phyloP scores from a whole-genome alignment of 106 monocot genomes.

The Agapanthus africanus region DNA sequence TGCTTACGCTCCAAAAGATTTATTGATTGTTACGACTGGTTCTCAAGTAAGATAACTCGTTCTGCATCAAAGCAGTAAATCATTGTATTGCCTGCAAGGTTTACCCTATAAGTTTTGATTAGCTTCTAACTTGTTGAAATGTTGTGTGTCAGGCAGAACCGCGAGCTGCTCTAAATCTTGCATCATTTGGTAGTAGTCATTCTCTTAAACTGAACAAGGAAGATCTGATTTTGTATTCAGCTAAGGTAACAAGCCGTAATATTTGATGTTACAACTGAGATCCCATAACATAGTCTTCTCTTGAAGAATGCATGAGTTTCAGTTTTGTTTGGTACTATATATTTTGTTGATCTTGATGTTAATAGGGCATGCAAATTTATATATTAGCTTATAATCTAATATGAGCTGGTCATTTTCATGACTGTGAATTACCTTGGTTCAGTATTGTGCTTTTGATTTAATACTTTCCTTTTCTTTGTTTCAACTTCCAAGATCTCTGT shows the following conservation, averaged over 20 bases:
- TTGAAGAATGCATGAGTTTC: no score
- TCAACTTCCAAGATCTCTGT: no score
- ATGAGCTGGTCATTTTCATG: no score
- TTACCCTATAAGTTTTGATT: conserved; percentile 2
- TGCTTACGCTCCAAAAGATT: conserved; percentile 91
- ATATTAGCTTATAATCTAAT: no score
- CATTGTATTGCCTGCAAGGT: not conserved
- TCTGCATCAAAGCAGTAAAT: not conserved
- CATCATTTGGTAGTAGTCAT: conserved; percentile 96
- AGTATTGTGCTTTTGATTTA: no score
- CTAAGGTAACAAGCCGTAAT: conserved; percentile 53
- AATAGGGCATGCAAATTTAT: no score
- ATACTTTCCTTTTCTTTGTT: no score
- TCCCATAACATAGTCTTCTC: no score
- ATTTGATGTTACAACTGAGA: not conserved
- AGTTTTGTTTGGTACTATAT: no score
- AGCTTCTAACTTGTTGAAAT: conserved; percentile 19
- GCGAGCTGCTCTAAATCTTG: conserved; percentile 96
- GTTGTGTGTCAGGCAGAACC: conserved; percentile 81
- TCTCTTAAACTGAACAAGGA: conserved; percentile 84
- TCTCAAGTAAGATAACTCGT: conserved; percentile 76
- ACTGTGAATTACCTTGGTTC: no score
- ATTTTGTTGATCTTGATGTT: no score
- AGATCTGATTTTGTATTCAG: conserved; percentile 90
- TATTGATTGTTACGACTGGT: conserved; percentile 95